Conservation (phyloP, 2,329 filamentous ascomycete species). For the Botrytis cinerea region DNA sequence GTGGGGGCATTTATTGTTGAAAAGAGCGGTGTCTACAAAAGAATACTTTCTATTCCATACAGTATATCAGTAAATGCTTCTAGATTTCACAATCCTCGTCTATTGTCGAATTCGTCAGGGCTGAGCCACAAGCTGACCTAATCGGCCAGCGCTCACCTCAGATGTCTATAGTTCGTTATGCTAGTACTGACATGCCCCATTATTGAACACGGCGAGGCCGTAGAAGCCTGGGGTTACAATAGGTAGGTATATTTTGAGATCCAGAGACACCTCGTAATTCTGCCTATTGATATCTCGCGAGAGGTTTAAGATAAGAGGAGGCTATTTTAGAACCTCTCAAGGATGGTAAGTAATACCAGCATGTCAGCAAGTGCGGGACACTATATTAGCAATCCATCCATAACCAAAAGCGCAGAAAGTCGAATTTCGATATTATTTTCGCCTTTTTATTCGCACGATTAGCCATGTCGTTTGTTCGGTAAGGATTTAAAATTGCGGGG, state of each 20-base stretch:
- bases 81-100: neutral
- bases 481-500: neutral
- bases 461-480: neutral
- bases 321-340: neutral
- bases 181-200: neutral
- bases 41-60: neutral
- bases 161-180: neutral
- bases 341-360: neutral
- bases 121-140: slow-evolving; percentile 15
- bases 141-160: slow-evolving; percentile 3
- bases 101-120: neutral
- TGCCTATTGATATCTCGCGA: neutral
- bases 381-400: neutral
- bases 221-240: neutral
- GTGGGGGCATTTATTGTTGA: slow-evolving; percentile 1
- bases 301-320: neutral
- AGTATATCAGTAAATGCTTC: neutral
- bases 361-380: neutral
- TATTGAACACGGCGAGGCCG: neutral
- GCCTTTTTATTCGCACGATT: neutral
- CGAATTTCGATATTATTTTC: neutral
- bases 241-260: neutral
- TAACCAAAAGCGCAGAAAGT: neutral
- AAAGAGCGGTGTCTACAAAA: slow-evolving; percentile 3
- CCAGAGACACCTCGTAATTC: neutral